Percentiles rank a stretch among this genome's conserved stretches.
Conservation (phyloP, 306 rosid genomes). For the Nissolia schottii region DNA sequence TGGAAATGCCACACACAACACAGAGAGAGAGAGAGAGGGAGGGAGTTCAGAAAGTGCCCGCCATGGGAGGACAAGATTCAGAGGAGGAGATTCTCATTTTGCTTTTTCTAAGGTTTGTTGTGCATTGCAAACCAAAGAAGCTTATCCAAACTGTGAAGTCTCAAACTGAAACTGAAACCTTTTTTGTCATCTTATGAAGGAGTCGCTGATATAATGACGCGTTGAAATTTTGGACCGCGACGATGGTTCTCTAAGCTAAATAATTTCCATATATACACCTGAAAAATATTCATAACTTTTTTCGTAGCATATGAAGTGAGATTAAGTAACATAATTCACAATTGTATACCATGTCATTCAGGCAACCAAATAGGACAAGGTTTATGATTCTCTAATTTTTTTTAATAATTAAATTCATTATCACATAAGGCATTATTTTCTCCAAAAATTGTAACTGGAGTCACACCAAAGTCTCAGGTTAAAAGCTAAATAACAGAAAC, state of each 20-base stretch:
- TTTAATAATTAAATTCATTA: background rate
- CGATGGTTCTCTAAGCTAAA: background rate
- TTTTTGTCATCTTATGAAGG: background rate
- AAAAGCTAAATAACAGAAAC: background rate
- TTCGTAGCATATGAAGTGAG: too few relatives aligned
- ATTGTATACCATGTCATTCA: too few relatives aligned
- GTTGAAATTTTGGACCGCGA: slow-evolving; percentile 14
- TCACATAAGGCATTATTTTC: background rate
- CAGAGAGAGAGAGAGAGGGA: background rate
- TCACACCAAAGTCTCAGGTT: background rate
- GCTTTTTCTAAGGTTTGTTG: slow-evolving; percentile 20
- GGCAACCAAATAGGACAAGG: too few relatives aligned
- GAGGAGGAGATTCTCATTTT: slow-evolving; percentile 11
- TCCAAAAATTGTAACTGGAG: background rate
- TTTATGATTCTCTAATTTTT: too few relatives aligned
- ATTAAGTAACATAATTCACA: too few relatives aligned
- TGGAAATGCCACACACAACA: background rate
- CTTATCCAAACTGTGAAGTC: slow-evolving; percentile 68
- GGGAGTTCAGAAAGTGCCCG: slow-evolving; percentile 17
- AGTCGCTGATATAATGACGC: slow-evolving; percentile 41
- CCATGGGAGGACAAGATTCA: slow-evolving; percentile 22
- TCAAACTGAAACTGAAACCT: slow-evolving; percentile 21
- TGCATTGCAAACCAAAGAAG: slow-evolving; percentile 23
- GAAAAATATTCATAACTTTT: too few relatives aligned
- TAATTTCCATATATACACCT: background rate